Evolutionary conservation across 441 rosid genomes (phyloP).

Genomic region (Populus hybrid): DNA sequence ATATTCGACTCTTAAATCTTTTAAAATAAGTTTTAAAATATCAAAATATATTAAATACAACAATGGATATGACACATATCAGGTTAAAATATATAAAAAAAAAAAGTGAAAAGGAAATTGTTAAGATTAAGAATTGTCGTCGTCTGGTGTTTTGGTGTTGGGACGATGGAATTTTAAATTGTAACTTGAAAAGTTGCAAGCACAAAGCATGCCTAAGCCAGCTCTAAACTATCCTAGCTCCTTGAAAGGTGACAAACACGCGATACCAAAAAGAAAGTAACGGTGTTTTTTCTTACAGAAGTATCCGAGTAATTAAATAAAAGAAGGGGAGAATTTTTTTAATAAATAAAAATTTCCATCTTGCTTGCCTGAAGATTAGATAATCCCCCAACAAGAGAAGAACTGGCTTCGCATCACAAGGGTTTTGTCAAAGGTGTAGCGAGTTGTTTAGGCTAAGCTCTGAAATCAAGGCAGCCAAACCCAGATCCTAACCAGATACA

Average conservation of each 20-base stretch:
- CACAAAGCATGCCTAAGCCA: background rate
- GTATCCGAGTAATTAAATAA: conserved; percentile 44
- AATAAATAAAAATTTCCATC: background rate
- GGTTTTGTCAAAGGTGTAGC: conserved; percentile 23
- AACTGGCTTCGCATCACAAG: conserved; percentile 17
- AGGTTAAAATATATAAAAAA: too few relatives aligned
- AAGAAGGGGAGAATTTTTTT: background rate
- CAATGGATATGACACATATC: too few relatives aligned
- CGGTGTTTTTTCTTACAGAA: conserved; percentile 31
- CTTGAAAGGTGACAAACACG: conserved; percentile 14
- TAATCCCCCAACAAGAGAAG: conserved; percentile 13
- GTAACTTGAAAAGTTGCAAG: background rate
- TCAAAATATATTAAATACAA: too few relatives aligned
- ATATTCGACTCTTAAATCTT: too few relatives aligned
- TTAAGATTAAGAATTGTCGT: too few relatives aligned
- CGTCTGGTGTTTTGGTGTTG: too few relatives aligned
- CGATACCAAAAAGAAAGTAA: conserved; percentile 8
- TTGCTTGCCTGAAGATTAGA: background rate
- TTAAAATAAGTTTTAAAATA: too few relatives aligned
- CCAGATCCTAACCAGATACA: conserved; percentile 13
- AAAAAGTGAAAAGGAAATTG: too few relatives aligned
- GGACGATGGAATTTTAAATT: background rate
- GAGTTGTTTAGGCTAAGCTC: conserved; percentile 20
- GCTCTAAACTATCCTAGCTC: background rate
- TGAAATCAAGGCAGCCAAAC: conserved; percentile 38